phyloP scores from a whole-genome alignment of 148 eudicot species.

The Nyssa sinensis region DNA sequence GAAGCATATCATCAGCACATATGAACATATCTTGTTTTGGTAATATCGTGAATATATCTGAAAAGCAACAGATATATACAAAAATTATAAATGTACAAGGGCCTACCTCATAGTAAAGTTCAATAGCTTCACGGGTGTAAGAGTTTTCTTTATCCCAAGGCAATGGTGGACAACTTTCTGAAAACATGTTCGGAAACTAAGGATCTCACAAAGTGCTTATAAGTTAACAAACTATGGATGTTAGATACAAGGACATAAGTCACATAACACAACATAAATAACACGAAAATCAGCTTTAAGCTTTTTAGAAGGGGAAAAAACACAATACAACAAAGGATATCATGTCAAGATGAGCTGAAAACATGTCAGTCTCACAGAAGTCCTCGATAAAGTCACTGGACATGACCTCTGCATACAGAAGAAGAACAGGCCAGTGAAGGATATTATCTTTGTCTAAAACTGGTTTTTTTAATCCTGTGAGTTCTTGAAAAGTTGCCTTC shows the following conservation, averaged over 20 bases:
- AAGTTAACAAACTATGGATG: slow-evolving; percentile 1
- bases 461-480: slow-evolving; percentile 77
- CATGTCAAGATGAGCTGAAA: slow-evolving; percentile 75
- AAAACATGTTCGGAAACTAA: slow-evolving; percentile 87
- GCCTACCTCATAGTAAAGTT: slow-evolving; percentile 86
- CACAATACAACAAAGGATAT: slow-evolving; percentile 59
- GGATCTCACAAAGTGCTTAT: slow-evolving; percentile 32
- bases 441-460: slow-evolving; percentile 65
- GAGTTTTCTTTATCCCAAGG: slow-evolving; percentile 80
- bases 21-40: neutral
- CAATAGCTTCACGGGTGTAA: slow-evolving; percentile 81
- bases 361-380: slow-evolving; percentile 95
- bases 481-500: slow-evolving; percentile 75
- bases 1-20: neutral
- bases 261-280: slow-evolving; percentile 1
- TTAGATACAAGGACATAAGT: neutral
- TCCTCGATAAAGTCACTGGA: slow-evolving; percentile 94
- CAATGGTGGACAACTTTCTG: slow-evolving; percentile 69
- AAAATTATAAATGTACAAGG: neutral
- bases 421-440: slow-evolving; percentile 92
- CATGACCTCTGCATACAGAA: slow-evolving; percentile 96
- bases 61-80: neutral
- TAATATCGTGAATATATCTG: neutral
- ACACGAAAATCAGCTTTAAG: neutral
- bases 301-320: neutral